A percentile compares a stretch with the other conserved stretches of the same genome.
Conservation (phyloP, 108 stramenopile species). For the Nitzschia inconspicua region DNA sequence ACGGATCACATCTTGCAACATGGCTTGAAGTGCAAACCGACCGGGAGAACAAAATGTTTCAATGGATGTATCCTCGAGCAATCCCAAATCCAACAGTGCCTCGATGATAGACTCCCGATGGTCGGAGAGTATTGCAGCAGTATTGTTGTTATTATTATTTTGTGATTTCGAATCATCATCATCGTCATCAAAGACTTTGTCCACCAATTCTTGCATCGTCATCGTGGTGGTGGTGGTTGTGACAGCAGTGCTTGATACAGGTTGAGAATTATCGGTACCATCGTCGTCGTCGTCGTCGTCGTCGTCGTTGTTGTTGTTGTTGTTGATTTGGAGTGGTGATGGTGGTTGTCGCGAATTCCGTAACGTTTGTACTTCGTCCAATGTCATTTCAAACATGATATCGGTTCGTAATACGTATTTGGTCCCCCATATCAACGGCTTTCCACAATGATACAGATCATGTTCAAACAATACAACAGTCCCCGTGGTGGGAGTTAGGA, state of each 20-base stretch:
- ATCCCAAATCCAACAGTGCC: constrained; percentile 1
- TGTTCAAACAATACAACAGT: constrained; percentile 69
- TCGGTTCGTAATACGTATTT: constrained; percentile 79
- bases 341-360: not conserved
- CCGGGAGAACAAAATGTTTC: constrained; percentile 25
- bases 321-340: not conserved
- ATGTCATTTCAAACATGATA: constrained; percentile 42
- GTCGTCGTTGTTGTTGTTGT: not conserved
- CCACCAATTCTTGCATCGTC: not conserved
- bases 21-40: not conserved
- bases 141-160: not conserved
- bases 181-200: not conserved
- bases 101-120: not conserved
- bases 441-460: constrained; percentile 69
- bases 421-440: constrained; percentile 55
- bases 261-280: not conserved
- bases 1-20: constrained; percentile 12
- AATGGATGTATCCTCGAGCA: constrained; percentile 8
- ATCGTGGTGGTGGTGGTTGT: not conserved
- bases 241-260: not conserved
- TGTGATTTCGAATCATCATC: not conserved
- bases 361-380: not conserved
- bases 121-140: not conserved
- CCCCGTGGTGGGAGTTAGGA: constrained; percentile 47
- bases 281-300: not conserved